Evolutionary conservation across 371 early-diverging fungal species (phyloP), one percentile per base, ranked within the genome.

Genomic region (Rhizopus sp.): DNA sequence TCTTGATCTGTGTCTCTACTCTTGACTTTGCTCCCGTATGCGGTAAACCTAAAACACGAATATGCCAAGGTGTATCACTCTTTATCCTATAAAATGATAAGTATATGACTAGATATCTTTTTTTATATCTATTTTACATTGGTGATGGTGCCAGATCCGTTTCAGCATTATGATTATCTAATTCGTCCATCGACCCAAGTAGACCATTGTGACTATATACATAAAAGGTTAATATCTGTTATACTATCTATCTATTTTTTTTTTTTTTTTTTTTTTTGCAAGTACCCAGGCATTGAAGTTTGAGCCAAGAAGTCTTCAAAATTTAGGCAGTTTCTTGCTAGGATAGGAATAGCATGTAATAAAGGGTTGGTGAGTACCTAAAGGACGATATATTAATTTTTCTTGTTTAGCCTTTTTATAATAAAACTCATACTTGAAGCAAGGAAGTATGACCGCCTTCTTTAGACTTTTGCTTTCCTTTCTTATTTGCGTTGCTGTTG

Each of bases 1-100:
- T 72, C 56, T 90, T 91, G 66, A 89, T 89, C 63, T 91, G 93
- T 32, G 93, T 92, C 61, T 92, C 92, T 17, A 92, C 93, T 16
- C 92, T 75, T 13, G 89, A 89, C 57, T 89, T 88, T 7, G 91
- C 93, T 30, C 89, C 88, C 33, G 81, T 78, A 44, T 63, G 67
- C 7, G 93, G 88, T 12, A 91, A 78, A 5, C 92, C 93, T 13
- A 86, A 73, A 9, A 88, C 81, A 8, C 80, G 67, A 54, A 88
- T 73, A 51, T 77, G 79, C 62, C 69, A 77, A 15, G 69, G 73
- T 10, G 58, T 65, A 49, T 70, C 73, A 32, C 48, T 50, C 47
- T 59, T 67, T 32, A 57, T 55, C 35, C 69, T 68, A 38, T 32
- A 57, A 34, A 23, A 30, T 53, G 16, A 39, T 15, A 15, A 40